phyloP scores from a whole-genome alignment of 257 asterid species.

The Marsdenia floribunda region DNA sequence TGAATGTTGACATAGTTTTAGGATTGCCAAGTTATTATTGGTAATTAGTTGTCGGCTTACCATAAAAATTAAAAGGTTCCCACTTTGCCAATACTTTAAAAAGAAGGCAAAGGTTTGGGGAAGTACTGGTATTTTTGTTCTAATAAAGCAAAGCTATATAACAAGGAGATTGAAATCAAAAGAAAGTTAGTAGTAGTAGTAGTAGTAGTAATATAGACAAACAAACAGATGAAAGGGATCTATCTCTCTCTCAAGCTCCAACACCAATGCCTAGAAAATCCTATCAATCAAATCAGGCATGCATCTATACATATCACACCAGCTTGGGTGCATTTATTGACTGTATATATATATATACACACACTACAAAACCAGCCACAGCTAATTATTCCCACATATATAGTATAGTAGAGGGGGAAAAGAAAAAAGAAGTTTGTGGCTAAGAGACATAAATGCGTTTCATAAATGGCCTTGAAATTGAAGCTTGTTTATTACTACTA shows the following conservation, averaged over 20 bases:
- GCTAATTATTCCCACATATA: neutral
- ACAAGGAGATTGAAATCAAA: no score
- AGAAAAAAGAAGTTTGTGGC: neutral
- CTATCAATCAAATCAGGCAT: slow-evolving; percentile 4
- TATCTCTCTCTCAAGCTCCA: neutral
- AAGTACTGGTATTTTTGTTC: no score
- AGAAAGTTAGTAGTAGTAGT: no score
- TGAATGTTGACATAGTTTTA: no score
- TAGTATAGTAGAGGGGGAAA: no score
- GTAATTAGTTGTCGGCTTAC: no score
- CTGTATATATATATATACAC: no score
- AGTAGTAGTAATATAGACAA: neutral
- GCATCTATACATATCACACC: slow-evolving; percentile 3
- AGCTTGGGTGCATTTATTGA: slow-evolving; percentile 1
- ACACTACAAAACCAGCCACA: neutral
- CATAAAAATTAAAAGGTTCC: no score
- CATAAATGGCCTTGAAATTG: slow-evolving; percentile 16
- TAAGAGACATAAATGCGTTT: slow-evolving; percentile 10
- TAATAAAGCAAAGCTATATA: no score
- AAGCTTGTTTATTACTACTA: neutral
- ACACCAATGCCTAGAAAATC: slow-evolving; percentile 1
- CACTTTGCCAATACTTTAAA: no score
- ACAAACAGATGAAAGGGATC: neutral
- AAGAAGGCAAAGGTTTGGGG: no score
- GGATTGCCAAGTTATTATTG: no score